Conservation (phyloP, 306 rosid species). For the Vigna hirtella region DNA sequence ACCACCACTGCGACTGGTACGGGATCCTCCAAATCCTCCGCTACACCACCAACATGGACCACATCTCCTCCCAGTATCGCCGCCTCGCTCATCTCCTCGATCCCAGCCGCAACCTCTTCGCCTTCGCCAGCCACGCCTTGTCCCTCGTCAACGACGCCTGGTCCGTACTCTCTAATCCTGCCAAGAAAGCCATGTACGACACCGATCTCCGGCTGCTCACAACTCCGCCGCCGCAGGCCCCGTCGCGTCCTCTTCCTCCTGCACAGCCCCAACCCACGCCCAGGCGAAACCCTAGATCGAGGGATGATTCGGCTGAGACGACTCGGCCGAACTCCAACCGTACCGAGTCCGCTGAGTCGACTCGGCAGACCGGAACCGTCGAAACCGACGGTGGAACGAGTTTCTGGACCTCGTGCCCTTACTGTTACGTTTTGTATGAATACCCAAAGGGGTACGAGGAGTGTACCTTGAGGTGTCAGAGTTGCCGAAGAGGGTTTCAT, state of each 20-base stretch:
- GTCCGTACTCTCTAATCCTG: constrained; percentile 75
- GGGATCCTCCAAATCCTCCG: constrained; percentile 75
- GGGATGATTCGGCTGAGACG: constrained; percentile 39
- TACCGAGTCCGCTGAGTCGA: constrained; percentile 50
- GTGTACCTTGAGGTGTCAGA: constrained; percentile 83
- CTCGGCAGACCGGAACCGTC: constrained; percentile 41
- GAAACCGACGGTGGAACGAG: constrained; percentile 40
- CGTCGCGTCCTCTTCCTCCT: not conserved
- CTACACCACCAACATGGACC: constrained; percentile 72
- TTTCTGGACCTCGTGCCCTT: constrained; percentile 98
- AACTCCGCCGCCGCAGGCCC: constrained; percentile 39
- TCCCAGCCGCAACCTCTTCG: constrained; percentile 65
- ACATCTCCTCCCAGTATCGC: constrained; percentile 79
- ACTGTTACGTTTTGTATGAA: constrained; percentile 81
- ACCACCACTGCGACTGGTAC: constrained; percentile 74
- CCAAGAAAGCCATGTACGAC: constrained; percentile 74
- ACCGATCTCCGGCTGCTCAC: constrained; percentile 61
- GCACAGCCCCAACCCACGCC: constrained; percentile 37
- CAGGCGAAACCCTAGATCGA: constrained; percentile 52
- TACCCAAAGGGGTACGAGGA: constrained; percentile 82
- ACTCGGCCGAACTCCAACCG: constrained; percentile 43
- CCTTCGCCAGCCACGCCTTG: constrained; percentile 75
- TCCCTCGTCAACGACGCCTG: constrained; percentile 84
- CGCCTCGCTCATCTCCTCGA: constrained; percentile 81
- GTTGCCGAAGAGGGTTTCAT: constrained; percentile 79